phyloP scores from a whole-genome alignment of 2,329 filamentous ascomycete species.

The Aspergillus sp. region DNA sequence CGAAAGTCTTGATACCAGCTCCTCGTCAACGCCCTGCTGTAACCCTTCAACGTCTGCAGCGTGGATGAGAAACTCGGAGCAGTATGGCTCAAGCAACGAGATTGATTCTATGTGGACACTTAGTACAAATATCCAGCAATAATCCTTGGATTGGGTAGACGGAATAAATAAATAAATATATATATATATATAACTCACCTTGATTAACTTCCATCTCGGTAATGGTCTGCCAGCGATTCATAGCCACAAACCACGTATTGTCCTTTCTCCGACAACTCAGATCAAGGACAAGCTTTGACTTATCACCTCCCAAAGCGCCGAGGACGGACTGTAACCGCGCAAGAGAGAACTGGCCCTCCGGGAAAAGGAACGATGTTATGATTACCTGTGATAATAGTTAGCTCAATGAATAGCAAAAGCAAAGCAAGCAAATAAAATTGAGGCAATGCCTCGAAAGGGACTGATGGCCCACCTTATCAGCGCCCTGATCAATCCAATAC shows the following conservation, averaged over 20 bases:
- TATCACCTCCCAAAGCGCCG: constrained; percentile 69
- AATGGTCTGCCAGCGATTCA: constrained; percentile 98
- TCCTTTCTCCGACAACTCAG: constrained; percentile 81
- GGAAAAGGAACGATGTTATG: constrained; percentile 94
- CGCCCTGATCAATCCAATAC: constrained; percentile 83
- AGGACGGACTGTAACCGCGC: constrained; percentile 73
- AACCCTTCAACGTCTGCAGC: constrained; percentile 95
- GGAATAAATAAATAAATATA: too few relatives aligned
- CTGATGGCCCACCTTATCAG: constrained; percentile 70
- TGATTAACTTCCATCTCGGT: constrained; percentile 92
- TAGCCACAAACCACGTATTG: constrained; percentile 89
- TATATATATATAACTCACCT: constrained; percentile 53
- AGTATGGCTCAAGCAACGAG: constrained; percentile 78
- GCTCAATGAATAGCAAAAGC: constrained; percentile 1
- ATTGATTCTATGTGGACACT: constrained; percentile 67
- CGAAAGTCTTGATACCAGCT: constrained; percentile 72
- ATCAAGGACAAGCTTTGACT: constrained; percentile 84
- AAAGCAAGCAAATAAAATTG: background rate
- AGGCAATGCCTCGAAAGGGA: too few relatives aligned
- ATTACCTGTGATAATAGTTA: constrained; percentile 67
- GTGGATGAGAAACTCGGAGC: constrained; percentile 95
- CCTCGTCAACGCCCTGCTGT: constrained; percentile 85
- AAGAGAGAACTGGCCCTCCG: constrained; percentile 76
- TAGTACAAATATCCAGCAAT: background rate
- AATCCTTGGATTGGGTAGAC: background rate